phyloP scores from a whole-genome alignment of 1,284 basidiomycete species.

The Moniliophthora roreri region DNA sequence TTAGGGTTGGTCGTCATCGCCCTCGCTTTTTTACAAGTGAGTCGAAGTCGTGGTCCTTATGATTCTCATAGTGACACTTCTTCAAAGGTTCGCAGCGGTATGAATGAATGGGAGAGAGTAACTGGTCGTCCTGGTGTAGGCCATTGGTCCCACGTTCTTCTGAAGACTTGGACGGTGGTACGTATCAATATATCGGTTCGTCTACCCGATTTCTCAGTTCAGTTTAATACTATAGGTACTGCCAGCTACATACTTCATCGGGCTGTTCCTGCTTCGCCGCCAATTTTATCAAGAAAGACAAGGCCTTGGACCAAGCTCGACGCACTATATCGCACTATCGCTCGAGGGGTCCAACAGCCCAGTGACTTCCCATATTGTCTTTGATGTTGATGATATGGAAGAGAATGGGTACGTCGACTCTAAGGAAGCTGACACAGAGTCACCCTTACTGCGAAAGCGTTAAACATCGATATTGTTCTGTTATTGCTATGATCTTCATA shows the following conservation, averaged over 20 bases:
- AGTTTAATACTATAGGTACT: too few relatives aligned
- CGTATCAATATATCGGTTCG: conserved; percentile 15
- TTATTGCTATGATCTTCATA: not conserved
- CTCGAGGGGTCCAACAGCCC: conserved; percentile 2
- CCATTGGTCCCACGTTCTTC: conserved; percentile 35
- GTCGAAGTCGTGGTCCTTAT: conserved; percentile 6
- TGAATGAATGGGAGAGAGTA: conserved; percentile 41
- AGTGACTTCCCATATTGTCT: conserved; percentile 3
- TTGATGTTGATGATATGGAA: conserved; percentile 1
- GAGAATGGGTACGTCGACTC: not conserved
- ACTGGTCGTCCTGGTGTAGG: conserved; percentile 34
- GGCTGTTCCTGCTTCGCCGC: conserved; percentile 44
- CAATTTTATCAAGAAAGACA: conserved; percentile 48
- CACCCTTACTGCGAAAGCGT: conserved; percentile 3
- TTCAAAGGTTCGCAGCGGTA: conserved; percentile 38
- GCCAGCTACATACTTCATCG: conserved; percentile 42
- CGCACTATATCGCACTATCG: conserved; percentile 32
- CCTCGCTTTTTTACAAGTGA: conserved; percentile 49
- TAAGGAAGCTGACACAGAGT: conserved; percentile 8
- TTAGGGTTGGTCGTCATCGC: conserved; percentile 45
- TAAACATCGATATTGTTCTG: not conserved
- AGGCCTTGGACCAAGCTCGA: conserved; percentile 21
- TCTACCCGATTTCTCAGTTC: conserved; percentile 4
- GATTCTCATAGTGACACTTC: conserved; percentile 1
- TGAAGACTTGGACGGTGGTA: conserved; percentile 44